These are phyloP conservation scores for Geotrichum klebahnii DNA, from an alignment of 1,139 yeast genomes.

Conservation along the genomic window DNA sequence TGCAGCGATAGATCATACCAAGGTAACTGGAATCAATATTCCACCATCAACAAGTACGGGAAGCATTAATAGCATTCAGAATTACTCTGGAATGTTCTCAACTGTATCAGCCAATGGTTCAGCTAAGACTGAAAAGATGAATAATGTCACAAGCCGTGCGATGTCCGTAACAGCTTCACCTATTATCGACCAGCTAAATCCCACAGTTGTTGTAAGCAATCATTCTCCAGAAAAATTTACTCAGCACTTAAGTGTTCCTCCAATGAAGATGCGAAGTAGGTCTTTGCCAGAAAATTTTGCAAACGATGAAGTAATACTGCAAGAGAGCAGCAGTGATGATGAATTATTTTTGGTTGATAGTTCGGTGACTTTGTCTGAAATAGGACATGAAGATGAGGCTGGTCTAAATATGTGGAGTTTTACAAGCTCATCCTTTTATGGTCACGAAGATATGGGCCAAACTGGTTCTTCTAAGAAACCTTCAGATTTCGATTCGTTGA, in stretches of 20 bases:
- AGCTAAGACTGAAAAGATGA: no score
- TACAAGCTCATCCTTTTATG: not conserved
- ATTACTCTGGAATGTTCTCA: no score
- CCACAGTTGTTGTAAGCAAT: no score
- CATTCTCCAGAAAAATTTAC: not conserved
- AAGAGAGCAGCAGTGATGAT: not conserved
- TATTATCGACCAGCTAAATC: no score
- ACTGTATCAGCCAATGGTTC: no score
- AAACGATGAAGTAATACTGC: not conserved
- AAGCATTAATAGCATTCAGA: no score
- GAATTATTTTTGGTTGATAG: not conserved
- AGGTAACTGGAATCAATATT: slow-evolving; percentile 1
- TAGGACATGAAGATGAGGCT: not conserved
- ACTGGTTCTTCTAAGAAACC: not conserved
- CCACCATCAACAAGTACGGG: not conserved
- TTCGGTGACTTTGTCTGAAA: not conserved
- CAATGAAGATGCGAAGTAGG: slow-evolving; percentile 5
- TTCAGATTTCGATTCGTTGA: not conserved
- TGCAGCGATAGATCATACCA: slow-evolving; percentile 4
- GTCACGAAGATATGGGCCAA: not conserved
- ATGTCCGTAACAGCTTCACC: not conserved
- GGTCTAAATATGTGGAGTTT: not conserved
- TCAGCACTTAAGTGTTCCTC: not conserved
- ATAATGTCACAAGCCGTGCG: slow-evolving; percentile 3
- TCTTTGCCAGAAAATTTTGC: slow-evolving; percentile 4